These are phyloP conservation scores for Chlorella sorokiniana DNA, from an alignment of 139 green algal genomes.

Conservation along the genomic window DNA sequence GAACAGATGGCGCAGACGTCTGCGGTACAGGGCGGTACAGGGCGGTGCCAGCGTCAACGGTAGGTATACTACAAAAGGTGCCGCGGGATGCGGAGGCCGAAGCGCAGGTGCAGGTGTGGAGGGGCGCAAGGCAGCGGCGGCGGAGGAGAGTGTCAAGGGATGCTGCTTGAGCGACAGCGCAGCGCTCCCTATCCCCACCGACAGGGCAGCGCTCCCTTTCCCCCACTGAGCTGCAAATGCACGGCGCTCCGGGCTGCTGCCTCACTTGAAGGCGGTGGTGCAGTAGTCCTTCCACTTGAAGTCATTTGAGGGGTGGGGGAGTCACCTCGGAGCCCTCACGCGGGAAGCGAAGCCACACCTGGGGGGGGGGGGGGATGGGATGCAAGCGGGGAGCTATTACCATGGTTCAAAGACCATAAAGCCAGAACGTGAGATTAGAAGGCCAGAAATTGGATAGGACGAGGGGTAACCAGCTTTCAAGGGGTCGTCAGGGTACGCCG, in stretches of 20 bases:
- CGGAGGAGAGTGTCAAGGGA: too few relatives aligned
- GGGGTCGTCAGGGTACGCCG: too few relatives aligned
- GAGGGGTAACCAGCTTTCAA: too few relatives aligned
- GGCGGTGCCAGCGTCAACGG: neutral
- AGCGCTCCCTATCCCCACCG: too few relatives aligned
- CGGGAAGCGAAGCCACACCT: constrained; percentile 67
- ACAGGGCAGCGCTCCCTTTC: too few relatives aligned
- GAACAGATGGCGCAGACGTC: constrained; percentile 64
- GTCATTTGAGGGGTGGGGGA: constrained; percentile 56
- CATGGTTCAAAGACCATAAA: neutral
- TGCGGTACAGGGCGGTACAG: constrained; percentile 59
- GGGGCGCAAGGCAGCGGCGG: neutral
- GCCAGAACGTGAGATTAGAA: neutral
- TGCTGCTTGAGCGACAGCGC: too few relatives aligned
- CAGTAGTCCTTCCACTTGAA: constrained; percentile 98
- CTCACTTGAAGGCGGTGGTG: constrained; percentile 54
- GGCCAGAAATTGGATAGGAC: too few relatives aligned
- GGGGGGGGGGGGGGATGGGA: neutral
- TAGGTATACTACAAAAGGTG: neutral
- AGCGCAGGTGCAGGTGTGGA: neutral
- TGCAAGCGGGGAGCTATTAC: neutral
- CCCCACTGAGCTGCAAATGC: too few relatives aligned
- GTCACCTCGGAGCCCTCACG: constrained; percentile 34
- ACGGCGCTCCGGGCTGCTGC: too few relatives aligned
- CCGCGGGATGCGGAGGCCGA: neutral